These are phyloP conservation scores for Parietichytrium sp. DNA, from an alignment of 108 stramenopile genomes.

Conservation along the genomic window DNA sequence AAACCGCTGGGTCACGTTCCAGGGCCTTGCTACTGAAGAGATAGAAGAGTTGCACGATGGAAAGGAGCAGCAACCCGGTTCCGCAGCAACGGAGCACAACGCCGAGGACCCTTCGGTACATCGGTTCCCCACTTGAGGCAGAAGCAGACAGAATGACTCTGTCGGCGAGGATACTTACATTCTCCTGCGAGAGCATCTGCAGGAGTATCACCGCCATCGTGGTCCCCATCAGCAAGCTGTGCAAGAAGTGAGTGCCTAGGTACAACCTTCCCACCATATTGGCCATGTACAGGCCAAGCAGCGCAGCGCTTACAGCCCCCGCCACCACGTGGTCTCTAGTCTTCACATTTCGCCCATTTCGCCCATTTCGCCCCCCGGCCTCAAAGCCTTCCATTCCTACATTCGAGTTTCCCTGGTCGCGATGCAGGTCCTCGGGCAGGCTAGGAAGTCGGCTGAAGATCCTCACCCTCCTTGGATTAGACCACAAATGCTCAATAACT, in stretches of 20 bases:
- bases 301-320: not conserved
- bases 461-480: not conserved
- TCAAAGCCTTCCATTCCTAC: too few relatives aligned
- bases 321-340: too few relatives aligned
- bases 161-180: not conserved
- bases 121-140: not conserved
- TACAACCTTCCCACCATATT: slow-evolving; percentile 27
- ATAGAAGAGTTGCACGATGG: not conserved
- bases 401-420: too few relatives aligned
- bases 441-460: too few relatives aligned
- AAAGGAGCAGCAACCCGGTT: not conserved
- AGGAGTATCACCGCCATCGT: not conserved
- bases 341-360: too few relatives aligned
- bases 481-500: not conserved
- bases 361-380: too few relatives aligned
- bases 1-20: not conserved
- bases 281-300: not conserved
- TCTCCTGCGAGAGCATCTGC: not conserved
- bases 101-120: not conserved
- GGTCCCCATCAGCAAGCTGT: slow-evolving; percentile 31
- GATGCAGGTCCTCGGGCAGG: not conserved
- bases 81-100: not conserved
- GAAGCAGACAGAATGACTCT: not conserved
- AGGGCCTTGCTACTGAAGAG: not conserved
- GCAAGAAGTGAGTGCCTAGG: slow-evolving; percentile 22